Percentiles rank a stretch among this genome's conserved stretches.
These are phyloP conservation scores for Rosa rugosa DNA, from an alignment of 306 rosid genomes.

Conservation along the genomic window DNA sequence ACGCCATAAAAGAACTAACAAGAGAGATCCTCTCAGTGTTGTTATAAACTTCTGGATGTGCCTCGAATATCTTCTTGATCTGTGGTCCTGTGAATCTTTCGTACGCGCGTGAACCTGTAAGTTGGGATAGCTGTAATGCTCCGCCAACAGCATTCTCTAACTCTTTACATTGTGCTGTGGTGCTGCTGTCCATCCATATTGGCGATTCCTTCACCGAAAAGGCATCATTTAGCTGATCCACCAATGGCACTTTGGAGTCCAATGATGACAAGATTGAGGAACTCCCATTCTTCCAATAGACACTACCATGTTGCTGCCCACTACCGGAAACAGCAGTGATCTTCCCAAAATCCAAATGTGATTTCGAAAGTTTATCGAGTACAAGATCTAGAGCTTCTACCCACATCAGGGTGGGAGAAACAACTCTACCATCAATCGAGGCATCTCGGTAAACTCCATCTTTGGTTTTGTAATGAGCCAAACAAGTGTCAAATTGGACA, in stretches of 20 bases:
- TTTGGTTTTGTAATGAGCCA: conserved; percentile 81
- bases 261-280: conserved; percentile 56
- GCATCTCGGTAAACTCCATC: conserved; percentile 84
- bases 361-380: conserved; percentile 54
- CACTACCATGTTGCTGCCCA: conserved; percentile 95
- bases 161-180: conserved; percentile 67
- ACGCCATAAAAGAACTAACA: conserved; percentile 91
- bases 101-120: conserved; percentile 79
- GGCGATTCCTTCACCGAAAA: conserved; percentile 71
- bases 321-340: conserved; percentile 81
- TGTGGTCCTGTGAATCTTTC: conserved; percentile 93
- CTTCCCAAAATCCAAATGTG: conserved; percentile 61
- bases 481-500: conserved; percentile 72
- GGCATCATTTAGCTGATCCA: conserved; percentile 62
- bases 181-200: conserved; percentile 93
- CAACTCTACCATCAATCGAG: conserved; percentile 64
- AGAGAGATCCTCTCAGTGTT: conserved; percentile 91
- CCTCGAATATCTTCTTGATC: conserved; percentile 72
- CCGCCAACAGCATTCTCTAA: conserved; percentile 91
- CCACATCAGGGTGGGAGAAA: conserved; percentile 97
- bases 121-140: conserved; percentile 62
- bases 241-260: conserved; percentile 58
- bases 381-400: conserved; percentile 87
- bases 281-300: conserved; percentile 84
- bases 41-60: conserved; percentile 54